A percentile compares a stretch with the other conserved stretches of the same genome.
phyloP scores from a whole-genome alignment of 2,329 filamentous ascomycete genomes.

The Nothophoma quercina region DNA sequence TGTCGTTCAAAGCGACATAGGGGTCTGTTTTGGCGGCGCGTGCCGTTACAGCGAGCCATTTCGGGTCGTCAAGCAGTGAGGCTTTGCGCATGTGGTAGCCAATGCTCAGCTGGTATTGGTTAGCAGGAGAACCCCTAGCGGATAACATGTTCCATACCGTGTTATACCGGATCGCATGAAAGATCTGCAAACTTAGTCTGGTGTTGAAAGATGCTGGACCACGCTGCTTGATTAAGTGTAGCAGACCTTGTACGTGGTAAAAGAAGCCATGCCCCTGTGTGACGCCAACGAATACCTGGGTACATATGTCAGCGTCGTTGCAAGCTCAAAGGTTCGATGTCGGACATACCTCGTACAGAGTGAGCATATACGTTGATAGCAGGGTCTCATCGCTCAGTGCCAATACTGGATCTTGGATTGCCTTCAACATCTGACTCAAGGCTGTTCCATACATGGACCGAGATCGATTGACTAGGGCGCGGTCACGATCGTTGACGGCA shows the following conservation, averaged over 20 bases:
- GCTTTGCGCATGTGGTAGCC: slow-evolving; percentile 47
- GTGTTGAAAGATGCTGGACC: slow-evolving; percentile 43
- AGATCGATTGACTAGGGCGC: slow-evolving; percentile 41
- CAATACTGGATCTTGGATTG: slow-evolving; percentile 37
- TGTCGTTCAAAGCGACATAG: slow-evolving; percentile 44
- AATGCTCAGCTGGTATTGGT: slow-evolving; percentile 38
- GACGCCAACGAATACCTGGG: slow-evolving; percentile 46
- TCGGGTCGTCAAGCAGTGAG: slow-evolving; percentile 42
- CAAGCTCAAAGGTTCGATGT: neutral
- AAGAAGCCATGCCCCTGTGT: slow-evolving; percentile 47
- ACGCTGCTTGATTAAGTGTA: slow-evolving; percentile 42
- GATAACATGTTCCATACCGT: slow-evolving; percentile 26
- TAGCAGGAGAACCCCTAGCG: slow-evolving; percentile 4
- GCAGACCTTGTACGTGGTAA: slow-evolving; percentile 46
- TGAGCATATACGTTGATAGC: slow-evolving; percentile 46
- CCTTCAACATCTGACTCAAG: slow-evolving; percentile 40
- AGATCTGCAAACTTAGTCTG: slow-evolving; percentile 41
- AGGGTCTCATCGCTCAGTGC: slow-evolving; percentile 45
- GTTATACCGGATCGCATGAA: slow-evolving; percentile 47
- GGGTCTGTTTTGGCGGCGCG: slow-evolving; percentile 42
- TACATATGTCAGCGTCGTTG: neutral
- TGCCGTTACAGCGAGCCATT: slow-evolving; percentile 44
- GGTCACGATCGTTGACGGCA: slow-evolving; percentile 41
- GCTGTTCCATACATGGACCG: slow-evolving; percentile 47
- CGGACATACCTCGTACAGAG: slow-evolving; percentile 40